Conservation (phyloP, 2,329 filamentous ascomycete species). For the Didymella segeticola region DNA sequence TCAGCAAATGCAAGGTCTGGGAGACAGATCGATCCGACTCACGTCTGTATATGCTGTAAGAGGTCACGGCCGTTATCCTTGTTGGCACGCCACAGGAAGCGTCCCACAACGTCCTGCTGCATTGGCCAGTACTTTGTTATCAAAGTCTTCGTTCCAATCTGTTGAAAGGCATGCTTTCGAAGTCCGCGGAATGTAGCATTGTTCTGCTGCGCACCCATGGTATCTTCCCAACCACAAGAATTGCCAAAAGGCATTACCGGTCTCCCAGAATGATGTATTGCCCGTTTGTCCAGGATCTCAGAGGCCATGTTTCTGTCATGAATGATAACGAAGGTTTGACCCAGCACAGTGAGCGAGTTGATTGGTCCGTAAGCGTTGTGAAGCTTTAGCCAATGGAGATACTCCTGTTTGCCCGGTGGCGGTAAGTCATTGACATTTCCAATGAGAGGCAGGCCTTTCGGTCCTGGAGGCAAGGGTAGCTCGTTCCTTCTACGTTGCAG, state of each 20-base stretch:
- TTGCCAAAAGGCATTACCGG: slow-evolving; percentile 28
- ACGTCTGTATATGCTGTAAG: slow-evolving; percentile 53
- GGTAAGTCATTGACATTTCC: slow-evolving; percentile 61
- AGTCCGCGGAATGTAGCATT: slow-evolving; percentile 45
- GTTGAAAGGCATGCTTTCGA: slow-evolving; percentile 55
- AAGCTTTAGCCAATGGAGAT: slow-evolving; percentile 53
- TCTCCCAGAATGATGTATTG: slow-evolving; percentile 31
- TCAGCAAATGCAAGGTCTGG: neutral
- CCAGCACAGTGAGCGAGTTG: slow-evolving; percentile 33
- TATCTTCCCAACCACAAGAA: slow-evolving; percentile 49
- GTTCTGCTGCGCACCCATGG: slow-evolving; percentile 47
- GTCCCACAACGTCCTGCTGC: slow-evolving; percentile 55
- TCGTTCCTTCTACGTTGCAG: neutral
- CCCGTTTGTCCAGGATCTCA: slow-evolving; percentile 33
- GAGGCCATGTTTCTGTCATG: slow-evolving; percentile 31
- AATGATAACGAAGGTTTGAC: slow-evolving; percentile 34
- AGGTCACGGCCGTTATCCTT: slow-evolving; percentile 48
- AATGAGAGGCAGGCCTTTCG: slow-evolving; percentile 55
- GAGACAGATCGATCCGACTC: slow-evolving; percentile 1
- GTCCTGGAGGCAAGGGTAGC: slow-evolving; percentile 58
- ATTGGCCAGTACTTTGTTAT: slow-evolving; percentile 51
- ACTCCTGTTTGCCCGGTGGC: slow-evolving; percentile 45
- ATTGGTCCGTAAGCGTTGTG: slow-evolving; percentile 46
- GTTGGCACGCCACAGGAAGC: slow-evolving; percentile 54
- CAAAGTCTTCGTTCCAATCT: slow-evolving; percentile 53